phyloP scores from a whole-genome alignment of 352 stramenopile genomes.

The Ochromonadaceae sp. region DNA sequence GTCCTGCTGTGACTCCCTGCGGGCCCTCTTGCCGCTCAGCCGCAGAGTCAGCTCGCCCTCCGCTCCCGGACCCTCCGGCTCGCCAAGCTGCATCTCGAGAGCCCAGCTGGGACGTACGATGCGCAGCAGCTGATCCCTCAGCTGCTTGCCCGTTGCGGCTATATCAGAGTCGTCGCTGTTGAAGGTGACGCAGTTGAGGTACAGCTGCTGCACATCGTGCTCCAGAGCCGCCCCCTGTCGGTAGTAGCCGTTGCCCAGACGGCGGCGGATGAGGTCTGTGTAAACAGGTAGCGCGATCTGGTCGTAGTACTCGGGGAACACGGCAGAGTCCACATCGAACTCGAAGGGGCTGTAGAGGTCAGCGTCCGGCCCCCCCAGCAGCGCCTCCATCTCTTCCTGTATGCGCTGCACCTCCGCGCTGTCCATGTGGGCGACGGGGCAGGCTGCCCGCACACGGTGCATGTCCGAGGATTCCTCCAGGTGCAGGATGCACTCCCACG shows the following conservation, averaged over 20 bases:
- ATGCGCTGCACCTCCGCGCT: not conserved
- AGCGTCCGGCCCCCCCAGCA: not conserved
- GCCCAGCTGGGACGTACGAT: no score
- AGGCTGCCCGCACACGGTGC: constrained; percentile 1
- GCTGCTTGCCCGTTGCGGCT: not conserved
- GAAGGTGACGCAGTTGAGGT: not conserved
- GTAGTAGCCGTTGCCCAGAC: constrained; percentile 19
- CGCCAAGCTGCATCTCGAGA: no score
- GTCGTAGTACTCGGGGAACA: constrained; percentile 9
- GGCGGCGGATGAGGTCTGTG: constrained; percentile 1
- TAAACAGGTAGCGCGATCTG: constrained; percentile 9
- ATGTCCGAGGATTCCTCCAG: not conserved
- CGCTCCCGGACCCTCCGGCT: no score
- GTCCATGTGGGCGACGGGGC: not conserved
- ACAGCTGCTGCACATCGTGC: not conserved
- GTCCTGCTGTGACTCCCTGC: no score
- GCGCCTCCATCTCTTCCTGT: not conserved
- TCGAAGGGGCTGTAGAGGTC: constrained; percentile 11
- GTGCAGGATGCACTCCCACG: not conserved
- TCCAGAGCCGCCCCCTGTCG: constrained; percentile 4
- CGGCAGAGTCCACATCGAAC: not conserved
- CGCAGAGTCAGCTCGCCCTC: no score
- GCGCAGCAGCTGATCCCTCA: not conserved
- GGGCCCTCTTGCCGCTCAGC: no score
- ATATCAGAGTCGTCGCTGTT: constrained; percentile 6